Evolutionary conservation across 306 rosid species (phyloP), one percentile per base, ranked within the genome.

Genomic region (Ziziphus jujuba): DNA sequence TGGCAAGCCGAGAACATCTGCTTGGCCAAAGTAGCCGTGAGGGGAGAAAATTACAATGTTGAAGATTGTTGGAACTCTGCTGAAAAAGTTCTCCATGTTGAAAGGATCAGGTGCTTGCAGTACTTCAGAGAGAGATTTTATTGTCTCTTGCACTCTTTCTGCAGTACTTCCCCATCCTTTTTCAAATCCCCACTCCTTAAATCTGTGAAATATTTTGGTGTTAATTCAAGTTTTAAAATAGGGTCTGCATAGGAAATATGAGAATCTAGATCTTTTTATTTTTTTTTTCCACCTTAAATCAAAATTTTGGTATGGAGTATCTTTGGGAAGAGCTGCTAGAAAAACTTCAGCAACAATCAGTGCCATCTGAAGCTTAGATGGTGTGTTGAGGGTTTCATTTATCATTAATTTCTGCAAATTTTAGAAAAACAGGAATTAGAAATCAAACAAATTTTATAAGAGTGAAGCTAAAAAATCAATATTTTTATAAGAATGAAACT

Each of bases 1-100:
- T 12, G 98, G 96, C 84, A 92, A 78, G 53, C 98, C 98, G 51
- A 92, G 96, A 33, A 92, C 98, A 76, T 84, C 84, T 43, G 95
- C 81, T 83, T 92, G 98, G 23, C 98, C 98, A 78, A 92, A 92
- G 66, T 92, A 92, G 63, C 98, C 98, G 72, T 92, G 98, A 72
- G 91, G 76, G 47, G 96, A 89, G 79, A 92, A 87, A 65, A 92
- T 87, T 17, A 84, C 95, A 19, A 89, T 85, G 63, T 89, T 92
- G 83, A 92, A 92, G 64, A 86, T 70, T 50, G 72, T 89, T 8
- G 98, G 98, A 77, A 92, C 65, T 44, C 87, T 80, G 81, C 92
- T 79, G 51, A 92, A 65, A 76, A 89, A 81, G 6, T 72, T 85
- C 71, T 85, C 90, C 74, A 92, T 51, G 69, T 84, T 82, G 36